A percentile compares a stretch with the other conserved stretches of the same genome.
phyloP scores from a whole-genome alignment of 164 flowering plant genomes.

The Macadamia tetraphylla region DNA sequence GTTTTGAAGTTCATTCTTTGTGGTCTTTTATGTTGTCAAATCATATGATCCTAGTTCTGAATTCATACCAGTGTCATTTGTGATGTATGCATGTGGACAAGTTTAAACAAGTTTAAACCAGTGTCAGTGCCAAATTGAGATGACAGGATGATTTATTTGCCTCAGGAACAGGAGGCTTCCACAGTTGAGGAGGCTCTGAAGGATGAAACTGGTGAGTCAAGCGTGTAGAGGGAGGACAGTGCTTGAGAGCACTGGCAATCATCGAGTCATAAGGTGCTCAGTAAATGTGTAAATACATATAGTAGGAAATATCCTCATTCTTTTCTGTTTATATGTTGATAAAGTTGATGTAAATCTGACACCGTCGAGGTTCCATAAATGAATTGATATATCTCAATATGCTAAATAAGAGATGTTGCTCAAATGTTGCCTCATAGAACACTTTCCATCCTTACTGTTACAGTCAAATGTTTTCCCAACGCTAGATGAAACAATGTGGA shows the following conservation, averaged over 20 bases:
- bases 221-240: constrained; percentile 8
- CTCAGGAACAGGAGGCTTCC: constrained; percentile 15
- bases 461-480: too few species aligned
- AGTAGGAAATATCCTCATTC: constrained; percentile 34
- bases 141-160: background rate
- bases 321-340: constrained; percentile 28
- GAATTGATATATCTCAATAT: background rate
- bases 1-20: too few species aligned
- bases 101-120: too few species aligned
- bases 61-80: too few species aligned
- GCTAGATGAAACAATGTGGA: too few species aligned
- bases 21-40: too few species aligned
- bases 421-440: background rate
- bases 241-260: background rate
- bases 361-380: background rate
- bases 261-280: background rate
- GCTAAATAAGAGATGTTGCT: background rate
- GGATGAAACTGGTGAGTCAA: constrained; percentile 19
- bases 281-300: constrained; percentile 29
- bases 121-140: background rate
- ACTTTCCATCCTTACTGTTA: too few species aligned
- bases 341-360: background rate
- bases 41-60: too few species aligned
- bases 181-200: constrained; percentile 11
- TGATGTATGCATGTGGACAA: too few species aligned